Conservation (phyloP, 257 asterid genomes). For the Solanum bukasovii region DNA sequence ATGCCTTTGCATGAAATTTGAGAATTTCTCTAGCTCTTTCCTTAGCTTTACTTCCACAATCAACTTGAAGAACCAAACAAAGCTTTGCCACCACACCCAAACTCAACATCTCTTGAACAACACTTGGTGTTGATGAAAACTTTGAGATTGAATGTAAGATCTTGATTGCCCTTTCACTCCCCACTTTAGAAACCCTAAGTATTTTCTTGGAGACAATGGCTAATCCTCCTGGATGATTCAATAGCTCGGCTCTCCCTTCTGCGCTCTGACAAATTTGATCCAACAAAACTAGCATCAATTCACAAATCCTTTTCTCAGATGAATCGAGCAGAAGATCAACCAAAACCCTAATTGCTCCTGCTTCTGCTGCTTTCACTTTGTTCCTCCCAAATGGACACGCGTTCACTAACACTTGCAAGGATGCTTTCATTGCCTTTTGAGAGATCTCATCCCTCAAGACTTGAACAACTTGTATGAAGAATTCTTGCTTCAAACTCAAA, state of each 20-base stretch:
- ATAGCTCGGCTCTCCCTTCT: slow-evolving; percentile 67
- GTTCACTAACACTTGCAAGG: slow-evolving; percentile 28
- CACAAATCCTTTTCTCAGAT: slow-evolving; percentile 29
- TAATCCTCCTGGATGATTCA: slow-evolving; percentile 65
- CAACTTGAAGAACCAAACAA: slow-evolving; percentile 54
- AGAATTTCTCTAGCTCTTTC: slow-evolving; percentile 66
- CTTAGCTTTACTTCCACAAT: slow-evolving; percentile 48
- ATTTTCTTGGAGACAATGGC: slow-evolving; percentile 77
- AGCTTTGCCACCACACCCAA: slow-evolving; percentile 62
- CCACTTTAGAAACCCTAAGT: slow-evolving; percentile 63
- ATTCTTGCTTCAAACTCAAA: slow-evolving; percentile 5
- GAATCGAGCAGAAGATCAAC: slow-evolving; percentile 47
- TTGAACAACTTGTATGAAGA: slow-evolving; percentile 36
- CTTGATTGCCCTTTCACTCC: slow-evolving; percentile 58
- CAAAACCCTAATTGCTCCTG: slow-evolving; percentile 23
- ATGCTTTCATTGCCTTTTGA: slow-evolving; percentile 27
- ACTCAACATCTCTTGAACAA: slow-evolving; percentile 63
- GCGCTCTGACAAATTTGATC: slow-evolving; percentile 73
- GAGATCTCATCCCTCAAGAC: slow-evolving; percentile 40
- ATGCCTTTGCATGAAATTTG: slow-evolving; percentile 41
- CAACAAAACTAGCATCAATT: slow-evolving; percentile 33
- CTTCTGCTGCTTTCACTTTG: slow-evolving; percentile 48
- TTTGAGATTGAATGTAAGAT: slow-evolving; percentile 45
- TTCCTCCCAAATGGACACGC: slow-evolving; percentile 51
- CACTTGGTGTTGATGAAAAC: slow-evolving; percentile 34